Percentiles rank a stretch among this genome's conserved stretches.
phyloP scores from a whole-genome alignment of 805 yeast genomes.

The Starmerella lactis-condensi region DNA sequence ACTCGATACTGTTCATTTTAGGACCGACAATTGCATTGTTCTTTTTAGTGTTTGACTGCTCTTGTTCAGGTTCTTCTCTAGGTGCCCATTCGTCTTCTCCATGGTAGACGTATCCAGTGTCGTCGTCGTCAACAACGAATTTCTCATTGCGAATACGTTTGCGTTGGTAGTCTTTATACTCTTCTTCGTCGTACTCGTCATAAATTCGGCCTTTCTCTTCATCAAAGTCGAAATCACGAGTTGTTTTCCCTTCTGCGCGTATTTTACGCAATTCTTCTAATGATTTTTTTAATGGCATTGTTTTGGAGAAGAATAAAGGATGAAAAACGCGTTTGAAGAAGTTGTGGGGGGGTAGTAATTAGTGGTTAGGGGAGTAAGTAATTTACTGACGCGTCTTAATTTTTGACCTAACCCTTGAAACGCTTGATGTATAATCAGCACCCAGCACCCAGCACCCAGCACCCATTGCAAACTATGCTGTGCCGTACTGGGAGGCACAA shows the following conservation, averaged over 20 bases:
- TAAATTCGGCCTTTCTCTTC: constrained; percentile 44
- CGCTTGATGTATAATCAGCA: no score
- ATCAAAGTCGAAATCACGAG: constrained; percentile 29
- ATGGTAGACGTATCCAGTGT: constrained; percentile 82
- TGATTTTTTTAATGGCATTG: no score
- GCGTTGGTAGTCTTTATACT: constrained; percentile 57
- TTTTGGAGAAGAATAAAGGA: no score
- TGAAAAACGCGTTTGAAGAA: no score
- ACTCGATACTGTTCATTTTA: not conserved
- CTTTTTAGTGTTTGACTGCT: not conserved
- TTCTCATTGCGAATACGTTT: constrained; percentile 73
- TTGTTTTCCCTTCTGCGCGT: constrained; percentile 26
- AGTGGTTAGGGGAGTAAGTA: no score
- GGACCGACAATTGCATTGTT: not conserved
- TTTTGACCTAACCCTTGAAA: no score
- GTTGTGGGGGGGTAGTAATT: no score
- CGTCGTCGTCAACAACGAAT: constrained; percentile 85
- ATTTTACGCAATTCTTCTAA: constrained; percentile 12
- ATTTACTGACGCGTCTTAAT: no score
- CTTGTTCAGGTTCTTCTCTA: constrained; percentile 16
- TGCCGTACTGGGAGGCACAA: no score
- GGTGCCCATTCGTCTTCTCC: constrained; percentile 77
- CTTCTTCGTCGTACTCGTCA: constrained; percentile 72
- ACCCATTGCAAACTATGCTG: no score
- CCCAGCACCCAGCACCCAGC: no score